These are phyloP conservation scores for Cryptococcus hybrid DNA, from an alignment of 1,284 basidiomycete genomes.

Conservation along the genomic window DNA sequence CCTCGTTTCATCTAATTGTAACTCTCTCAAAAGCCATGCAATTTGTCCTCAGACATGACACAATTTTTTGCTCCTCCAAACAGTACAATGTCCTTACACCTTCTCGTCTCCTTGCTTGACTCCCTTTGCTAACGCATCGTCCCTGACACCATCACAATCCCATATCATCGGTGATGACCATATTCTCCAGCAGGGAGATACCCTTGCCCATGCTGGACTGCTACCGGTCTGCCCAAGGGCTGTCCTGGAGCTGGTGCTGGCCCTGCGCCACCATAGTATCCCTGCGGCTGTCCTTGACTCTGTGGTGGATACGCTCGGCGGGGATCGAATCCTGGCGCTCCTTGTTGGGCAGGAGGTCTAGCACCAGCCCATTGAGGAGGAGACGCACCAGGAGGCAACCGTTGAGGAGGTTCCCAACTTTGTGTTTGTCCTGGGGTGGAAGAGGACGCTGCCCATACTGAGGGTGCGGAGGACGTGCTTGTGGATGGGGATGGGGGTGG, in stretches of 20 bases:
- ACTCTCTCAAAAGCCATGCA: neutral
- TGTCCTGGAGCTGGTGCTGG: neutral
- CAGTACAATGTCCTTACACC: neutral
- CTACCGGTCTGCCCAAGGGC: neutral
- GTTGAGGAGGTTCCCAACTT: slow-evolving; percentile 22
- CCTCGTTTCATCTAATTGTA: neutral
- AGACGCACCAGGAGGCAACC: slow-evolving; percentile 21
- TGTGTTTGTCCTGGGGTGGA: slow-evolving; percentile 8
- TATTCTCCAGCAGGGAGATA: neutral
- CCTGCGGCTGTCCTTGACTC: neutral
- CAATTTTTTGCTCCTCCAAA: neutral
- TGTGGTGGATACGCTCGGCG: neutral
- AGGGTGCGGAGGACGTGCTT: slow-evolving; percentile 1
- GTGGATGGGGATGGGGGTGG: slow-evolving; percentile 1
- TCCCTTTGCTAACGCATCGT: neutral
- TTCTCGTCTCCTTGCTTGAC: neutral
- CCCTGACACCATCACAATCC: neutral
- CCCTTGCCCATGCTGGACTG: slow-evolving; percentile 1
- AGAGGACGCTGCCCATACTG: slow-evolving; percentile 10
- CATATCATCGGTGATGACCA: slow-evolving; percentile 1
- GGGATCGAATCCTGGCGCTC: neutral
- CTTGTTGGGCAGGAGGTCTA: neutral
- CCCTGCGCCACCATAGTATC: neutral
- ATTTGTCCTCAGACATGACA: neutral
- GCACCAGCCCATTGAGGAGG: slow-evolving; percentile 5